These are phyloP conservation scores for Acacia crassicarpa DNA, from an alignment of 306 rosid species.

Conservation along the genomic window DNA sequence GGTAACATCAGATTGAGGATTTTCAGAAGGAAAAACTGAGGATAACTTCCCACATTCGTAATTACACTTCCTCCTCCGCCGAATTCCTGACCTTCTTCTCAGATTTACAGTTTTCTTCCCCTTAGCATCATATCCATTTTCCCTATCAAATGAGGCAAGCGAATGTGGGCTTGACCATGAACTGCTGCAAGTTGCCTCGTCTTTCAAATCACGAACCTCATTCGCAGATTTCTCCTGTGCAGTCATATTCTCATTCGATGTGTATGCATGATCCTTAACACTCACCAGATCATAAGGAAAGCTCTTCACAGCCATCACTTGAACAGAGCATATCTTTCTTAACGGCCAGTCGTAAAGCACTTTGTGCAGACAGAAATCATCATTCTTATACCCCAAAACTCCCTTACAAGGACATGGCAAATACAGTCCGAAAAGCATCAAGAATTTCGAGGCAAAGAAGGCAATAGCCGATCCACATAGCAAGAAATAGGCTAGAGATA, in stretches of 20 bases:
- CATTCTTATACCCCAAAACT: slow-evolving; percentile 55
- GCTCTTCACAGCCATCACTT: slow-evolving; percentile 46
- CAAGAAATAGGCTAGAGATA: slow-evolving; percentile 66
- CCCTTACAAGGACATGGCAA: slow-evolving; percentile 89
- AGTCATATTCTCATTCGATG: slow-evolving; percentile 34
- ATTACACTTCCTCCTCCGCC: slow-evolving; percentile 50
- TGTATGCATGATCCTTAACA: slow-evolving; percentile 33
- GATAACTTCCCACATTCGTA: slow-evolving; percentile 44
- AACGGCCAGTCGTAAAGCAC: slow-evolving; percentile 62
- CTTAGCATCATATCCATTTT: slow-evolving; percentile 53
- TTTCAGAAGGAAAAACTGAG: slow-evolving; percentile 27
- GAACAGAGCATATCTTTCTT: slow-evolving; percentile 49
- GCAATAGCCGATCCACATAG: slow-evolving; percentile 57
- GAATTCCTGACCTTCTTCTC: slow-evolving; percentile 63
- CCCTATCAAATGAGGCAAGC: slow-evolving; percentile 49
- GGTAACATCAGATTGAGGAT: slow-evolving; percentile 26
- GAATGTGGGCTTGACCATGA: slow-evolving; percentile 44
- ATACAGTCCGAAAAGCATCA: slow-evolving; percentile 44
- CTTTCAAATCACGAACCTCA: slow-evolving; percentile 50
- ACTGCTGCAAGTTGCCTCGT: slow-evolving; percentile 54
- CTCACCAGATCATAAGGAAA: slow-evolving; percentile 69
- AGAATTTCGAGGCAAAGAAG: slow-evolving; percentile 53
- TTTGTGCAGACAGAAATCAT: slow-evolving; percentile 54
- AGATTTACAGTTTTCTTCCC: slow-evolving; percentile 55
- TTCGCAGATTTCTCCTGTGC: slow-evolving; percentile 29